phyloP scores from a whole-genome alignment of 306 rosid species.

The Dryas alaskensis region DNA sequence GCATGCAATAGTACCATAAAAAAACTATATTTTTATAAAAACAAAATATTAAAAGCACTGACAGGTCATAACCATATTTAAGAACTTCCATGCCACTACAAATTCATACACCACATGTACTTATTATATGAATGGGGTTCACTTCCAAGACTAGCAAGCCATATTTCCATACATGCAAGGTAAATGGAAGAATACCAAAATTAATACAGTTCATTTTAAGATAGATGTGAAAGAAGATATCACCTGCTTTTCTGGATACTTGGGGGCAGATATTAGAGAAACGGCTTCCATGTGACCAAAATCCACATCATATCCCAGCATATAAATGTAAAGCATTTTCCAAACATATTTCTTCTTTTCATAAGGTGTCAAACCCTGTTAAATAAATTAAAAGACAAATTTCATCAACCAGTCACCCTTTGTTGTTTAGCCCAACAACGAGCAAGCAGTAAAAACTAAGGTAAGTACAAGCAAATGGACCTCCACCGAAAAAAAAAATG shows the following conservation, averaged over 20 bases:
- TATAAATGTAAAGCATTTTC: conserved; percentile 96
- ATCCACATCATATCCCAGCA: conserved; percentile 99
- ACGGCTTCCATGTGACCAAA: conserved; percentile 99
- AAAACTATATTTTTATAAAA: neutral
- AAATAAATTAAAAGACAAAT: conserved; percentile 24
- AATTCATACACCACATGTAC: neutral
- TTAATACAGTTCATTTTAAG: neutral
- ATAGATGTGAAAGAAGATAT: conserved; percentile 1
- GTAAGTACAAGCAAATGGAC: neutral
- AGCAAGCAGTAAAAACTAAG: neutral
- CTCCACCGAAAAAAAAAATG: neutral
- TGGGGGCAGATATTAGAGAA: conserved; percentile 98
- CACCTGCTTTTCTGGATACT: conserved; percentile 99
- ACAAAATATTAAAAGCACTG: neutral
- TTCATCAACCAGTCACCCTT: conserved; percentile 11
- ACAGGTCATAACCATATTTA: neutral
- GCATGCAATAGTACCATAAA: neutral
- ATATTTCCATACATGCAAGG: neutral
- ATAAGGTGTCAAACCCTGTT: conserved; percentile 83
- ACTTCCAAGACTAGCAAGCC: neutral
- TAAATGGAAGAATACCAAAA: neutral
- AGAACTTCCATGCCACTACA: conserved; percentile 1
- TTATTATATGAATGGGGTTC: neutral
- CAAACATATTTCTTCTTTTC: conserved; percentile 99
- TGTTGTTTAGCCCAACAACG: neutral